phyloP scores from a whole-genome alignment of 305 asterid species.

The Andrographis paniculata region DNA sequence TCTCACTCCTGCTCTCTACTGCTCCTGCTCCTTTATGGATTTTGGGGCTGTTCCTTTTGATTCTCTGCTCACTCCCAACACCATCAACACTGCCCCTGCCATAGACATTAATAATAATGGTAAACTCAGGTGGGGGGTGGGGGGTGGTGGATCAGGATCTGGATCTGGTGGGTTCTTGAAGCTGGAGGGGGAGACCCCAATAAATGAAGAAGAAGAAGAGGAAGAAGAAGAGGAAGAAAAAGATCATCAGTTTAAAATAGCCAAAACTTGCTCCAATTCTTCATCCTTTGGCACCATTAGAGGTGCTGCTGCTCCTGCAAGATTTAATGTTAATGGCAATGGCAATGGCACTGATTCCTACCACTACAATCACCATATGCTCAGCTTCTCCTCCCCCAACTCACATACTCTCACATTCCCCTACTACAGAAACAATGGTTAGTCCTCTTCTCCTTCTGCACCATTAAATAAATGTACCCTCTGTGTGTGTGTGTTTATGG shows the following conservation, averaged over 20 bases:
- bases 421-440: conserved; percentile 24
- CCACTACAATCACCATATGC: conserved; percentile 49
- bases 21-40: conserved; percentile 37
- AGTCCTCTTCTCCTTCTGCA: too few species aligned
- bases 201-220: conserved; percentile 23
- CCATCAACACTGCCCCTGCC: conserved; percentile 5
- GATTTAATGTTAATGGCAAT: conserved; percentile 8
- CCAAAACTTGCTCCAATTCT: conserved; percentile 15
- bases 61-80: conserved; percentile 21
- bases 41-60: conserved; percentile 51
- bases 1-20: neutral
- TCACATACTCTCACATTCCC: conserved; percentile 29
- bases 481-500: too few species aligned
- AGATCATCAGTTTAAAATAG: conserved; percentile 26
- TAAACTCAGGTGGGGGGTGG: neutral
- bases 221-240: conserved; percentile 25
- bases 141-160: conserved; percentile 1
- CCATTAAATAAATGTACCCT: too few species aligned
- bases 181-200: conserved; percentile 30
- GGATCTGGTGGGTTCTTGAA: conserved; percentile 31
- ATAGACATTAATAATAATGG: neutral
- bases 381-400: conserved; percentile 60
- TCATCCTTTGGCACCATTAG: too few species aligned
- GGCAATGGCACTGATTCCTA: conserved; percentile 21
- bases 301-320: conserved; percentile 8